These are phyloP conservation scores for Chamaecrista fasciculata DNA, from an alignment of 306 rosid species.

Conservation along the genomic window DNA sequence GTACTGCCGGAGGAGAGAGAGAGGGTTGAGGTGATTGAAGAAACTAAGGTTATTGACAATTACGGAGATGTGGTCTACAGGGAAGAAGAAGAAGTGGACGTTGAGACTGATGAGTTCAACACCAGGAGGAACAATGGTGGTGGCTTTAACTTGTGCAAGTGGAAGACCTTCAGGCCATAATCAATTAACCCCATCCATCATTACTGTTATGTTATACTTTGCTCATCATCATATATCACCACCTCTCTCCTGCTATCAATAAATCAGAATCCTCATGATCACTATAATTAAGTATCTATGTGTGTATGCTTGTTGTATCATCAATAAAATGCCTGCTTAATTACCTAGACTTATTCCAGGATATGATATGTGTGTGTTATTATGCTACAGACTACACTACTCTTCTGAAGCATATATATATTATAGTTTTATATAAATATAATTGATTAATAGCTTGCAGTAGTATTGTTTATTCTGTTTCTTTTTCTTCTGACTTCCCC, in stretches of 20 bases:
- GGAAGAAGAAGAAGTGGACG: slow-evolving; percentile 11
- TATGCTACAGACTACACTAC: no score
- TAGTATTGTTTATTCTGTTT: no score
- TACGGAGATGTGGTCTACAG: not conserved
- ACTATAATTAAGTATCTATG: no score
- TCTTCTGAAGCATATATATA: not conserved
- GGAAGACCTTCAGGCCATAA: slow-evolving; percentile 34
- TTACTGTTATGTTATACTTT: no score
- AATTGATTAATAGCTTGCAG: no score
- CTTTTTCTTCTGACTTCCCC: not conserved
- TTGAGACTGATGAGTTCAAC: slow-evolving; percentile 20
- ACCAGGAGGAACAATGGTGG: slow-evolving; percentile 27
- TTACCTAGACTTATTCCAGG: no score
- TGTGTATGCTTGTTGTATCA: no score
- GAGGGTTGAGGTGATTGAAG: slow-evolving; percentile 38
- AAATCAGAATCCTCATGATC: not conserved
- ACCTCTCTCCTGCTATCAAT: no score
- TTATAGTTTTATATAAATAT: slow-evolving; percentile 14
- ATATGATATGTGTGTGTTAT: no score
- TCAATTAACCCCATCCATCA: not conserved
- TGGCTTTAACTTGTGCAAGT: slow-evolving; percentile 33
- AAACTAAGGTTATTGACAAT: slow-evolving; percentile 1
- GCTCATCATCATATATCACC: no score
- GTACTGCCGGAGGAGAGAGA: slow-evolving; percentile 27
- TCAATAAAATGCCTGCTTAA: slow-evolving; percentile 31